Base-by-base conservation (phyloP, 75 land plant genomes). In the Picea sitchensis region DNA sequence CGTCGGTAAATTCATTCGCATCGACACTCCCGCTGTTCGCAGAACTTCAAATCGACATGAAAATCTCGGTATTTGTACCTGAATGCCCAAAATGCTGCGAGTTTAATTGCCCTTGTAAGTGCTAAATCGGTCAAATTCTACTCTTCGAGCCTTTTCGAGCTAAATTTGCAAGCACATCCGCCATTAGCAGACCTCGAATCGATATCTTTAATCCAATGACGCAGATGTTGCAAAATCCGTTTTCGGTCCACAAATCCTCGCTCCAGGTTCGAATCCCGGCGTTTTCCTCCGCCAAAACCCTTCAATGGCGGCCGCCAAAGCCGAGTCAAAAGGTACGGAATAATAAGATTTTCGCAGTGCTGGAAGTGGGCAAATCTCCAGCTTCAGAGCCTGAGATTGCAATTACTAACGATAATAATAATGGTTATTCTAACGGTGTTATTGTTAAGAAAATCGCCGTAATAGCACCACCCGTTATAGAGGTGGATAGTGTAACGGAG, bases 401-500 rank as follows among this genome's bases (percentile, higher is more conserved):
- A 8, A 21, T 1, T 26, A 23, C 8, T 15, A 57, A 21, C 20
- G n/a, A 12, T 4, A 21, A 62, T 62, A 9, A 51, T 9, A 51
- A 51, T 1, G 56, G 56, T 9, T 41, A 4, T 41, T 9, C 54
- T 2, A 18, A 71, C 11, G 44, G n/a, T 14, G n/a, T 71, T 71
- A 71, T 75, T 57, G 4, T 57, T 23, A 58, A 15, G 14, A 58
- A 54, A 0, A 31, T 26, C 30, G 13, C 59, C 15, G 20, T 21
- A 2, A 57, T 75, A 36, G 1, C 59, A 3, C 14, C 60, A 14
- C 21, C 59, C 17, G 38, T 23, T 26, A 75, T 86, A 18, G 88
- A 86, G 60, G 80, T 86, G 68, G 89, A 88, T 38, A 68, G 61
- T 17, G 88, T 86, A 18, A 73, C 81, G 17, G 91, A 84, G 77